A percentile compares a stretch with the other conserved stretches of the same genome.
phyloP scores from a whole-genome alignment of 371 early-diverging fungal genomes.

The Actinomortierella ambigua region DNA sequence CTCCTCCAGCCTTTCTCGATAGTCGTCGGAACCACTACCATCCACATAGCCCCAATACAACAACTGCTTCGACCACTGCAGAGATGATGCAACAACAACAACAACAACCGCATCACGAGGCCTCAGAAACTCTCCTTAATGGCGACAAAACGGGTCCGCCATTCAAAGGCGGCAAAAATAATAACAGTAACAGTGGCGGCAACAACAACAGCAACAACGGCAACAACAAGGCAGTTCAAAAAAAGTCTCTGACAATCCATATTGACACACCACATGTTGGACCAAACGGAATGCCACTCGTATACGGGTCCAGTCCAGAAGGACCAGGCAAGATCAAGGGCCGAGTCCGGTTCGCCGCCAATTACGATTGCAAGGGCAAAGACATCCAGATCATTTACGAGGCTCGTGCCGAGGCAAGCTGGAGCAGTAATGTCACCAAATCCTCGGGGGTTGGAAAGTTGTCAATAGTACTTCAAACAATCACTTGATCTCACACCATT shows the following conservation, averaged over 20 bases:
- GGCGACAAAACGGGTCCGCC: too few relatives aligned
- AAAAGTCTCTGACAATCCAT: slow-evolving; percentile 32
- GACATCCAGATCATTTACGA: slow-evolving; percentile 42
- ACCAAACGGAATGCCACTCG: slow-evolving; percentile 35
- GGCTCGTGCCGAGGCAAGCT: slow-evolving; percentile 27
- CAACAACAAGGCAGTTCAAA: slow-evolving; percentile 11
- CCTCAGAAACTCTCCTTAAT: too few relatives aligned
- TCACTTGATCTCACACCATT: too few relatives aligned
- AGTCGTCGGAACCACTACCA: slow-evolving; percentile 17
- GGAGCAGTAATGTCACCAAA: slow-evolving; percentile 46
- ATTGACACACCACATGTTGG: slow-evolving; percentile 24
- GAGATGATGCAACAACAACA: too few relatives aligned
- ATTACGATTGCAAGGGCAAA: slow-evolving; percentile 42
- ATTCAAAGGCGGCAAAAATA: too few relatives aligned
- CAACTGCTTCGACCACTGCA: too few relatives aligned
- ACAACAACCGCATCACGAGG: too few relatives aligned
- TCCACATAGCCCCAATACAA: too few relatives aligned
- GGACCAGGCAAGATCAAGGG: slow-evolving; percentile 26
- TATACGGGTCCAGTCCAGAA: slow-evolving; percentile 30
- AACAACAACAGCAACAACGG: too few relatives aligned
- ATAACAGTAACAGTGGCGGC: too few relatives aligned
- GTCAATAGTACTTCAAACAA: too few relatives aligned
- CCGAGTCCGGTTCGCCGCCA: slow-evolving; percentile 26
- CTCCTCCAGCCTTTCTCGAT: slow-evolving; percentile 10
- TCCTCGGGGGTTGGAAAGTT: too few relatives aligned